Conservation (phyloP, 495 filamentous ascomycete genomes). For the Daldinia grandis region DNA sequence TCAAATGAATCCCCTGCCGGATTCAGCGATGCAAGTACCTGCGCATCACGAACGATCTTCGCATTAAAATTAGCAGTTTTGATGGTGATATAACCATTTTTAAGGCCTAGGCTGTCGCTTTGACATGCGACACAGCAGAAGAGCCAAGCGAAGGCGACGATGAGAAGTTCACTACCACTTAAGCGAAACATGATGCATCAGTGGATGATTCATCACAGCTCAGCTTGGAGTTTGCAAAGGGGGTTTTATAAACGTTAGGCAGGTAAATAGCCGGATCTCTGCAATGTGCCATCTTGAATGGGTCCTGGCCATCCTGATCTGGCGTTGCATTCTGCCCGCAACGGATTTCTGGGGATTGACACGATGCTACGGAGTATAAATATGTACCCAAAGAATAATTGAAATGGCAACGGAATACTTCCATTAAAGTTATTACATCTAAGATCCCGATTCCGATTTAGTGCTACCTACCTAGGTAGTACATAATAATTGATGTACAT, state of each 20-base stretch:
- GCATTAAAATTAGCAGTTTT: conserved; percentile 52
- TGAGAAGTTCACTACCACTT: not conserved
- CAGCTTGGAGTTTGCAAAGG: not conserved
- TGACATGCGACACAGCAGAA: conserved; percentile 46
- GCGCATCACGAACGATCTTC: conserved; percentile 48
- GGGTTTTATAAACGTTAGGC: not conserved
- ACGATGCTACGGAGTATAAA: conserved; percentile 32
- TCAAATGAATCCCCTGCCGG: conserved; percentile 53
- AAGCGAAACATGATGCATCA: conserved; percentile 29
- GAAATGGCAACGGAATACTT: not conserved
- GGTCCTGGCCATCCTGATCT: conserved; percentile 21
- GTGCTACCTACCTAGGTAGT: no score
- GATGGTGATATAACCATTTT: conserved; percentile 48
- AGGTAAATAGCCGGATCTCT: conserved; percentile 26
- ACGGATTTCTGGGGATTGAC: conserved; percentile 25
- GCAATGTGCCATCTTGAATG: conserved; percentile 16
- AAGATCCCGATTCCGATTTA: not conserved
- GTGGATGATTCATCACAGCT: conserved; percentile 3
- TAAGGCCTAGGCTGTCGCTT: conserved; percentile 45
- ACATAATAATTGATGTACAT: no score
- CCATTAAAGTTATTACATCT: not conserved
- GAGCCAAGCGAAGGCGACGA: conserved; percentile 48
- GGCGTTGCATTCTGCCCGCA: conserved; percentile 23
- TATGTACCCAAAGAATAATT: not conserved
- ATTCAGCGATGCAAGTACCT: conserved; percentile 54